Base-by-base conservation (phyloP, 768 basidiomycete species). In the Suillus lakei region DNA sequence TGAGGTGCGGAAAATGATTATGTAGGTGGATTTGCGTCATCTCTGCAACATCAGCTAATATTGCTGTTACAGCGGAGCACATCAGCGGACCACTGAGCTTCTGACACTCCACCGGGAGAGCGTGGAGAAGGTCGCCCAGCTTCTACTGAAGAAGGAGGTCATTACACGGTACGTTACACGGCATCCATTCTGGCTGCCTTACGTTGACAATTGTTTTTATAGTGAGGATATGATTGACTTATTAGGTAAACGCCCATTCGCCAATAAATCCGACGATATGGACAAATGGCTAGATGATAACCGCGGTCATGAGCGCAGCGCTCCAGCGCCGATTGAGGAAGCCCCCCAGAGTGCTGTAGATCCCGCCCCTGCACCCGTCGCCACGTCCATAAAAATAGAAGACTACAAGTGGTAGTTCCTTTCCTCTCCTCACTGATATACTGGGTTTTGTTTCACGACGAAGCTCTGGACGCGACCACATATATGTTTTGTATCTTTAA, bases 1-100 rank as follows among this genome's bases (percentile, higher is more conserved):
- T 9, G 90, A 96, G 79, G 96, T 99, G 26, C 91, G 95, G 74
- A 96, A 93, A 83, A 98, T 99, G 96, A 96, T 98, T 71, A 91
- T 86, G 84, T 91, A 74, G 61, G 77, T 69, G 74, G 72, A 73
- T 30, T 39, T 26, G 23, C 46, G 43, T 64, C 60, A 21, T 44
- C 15, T 41, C 55, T 26, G 46, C 51, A 56, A 1, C 51, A 59
- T 23, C 58, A 41, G 3, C 72, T 69, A 36, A 73, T 55, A 39
- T 62, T 61, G 36, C 50, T 61, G 4, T 66, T 6, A 48, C 63
- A 91, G 88, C 21, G 84, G 83, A 64, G 95, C 96, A 0, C 94
- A 99, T 73, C 81, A 85, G 64, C 87, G 96, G 61, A 98, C 98
- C 59, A 90, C 85, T 38, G 83, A 89, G 43, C 83, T 99, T 15